Evolutionary conservation across 352 stramenopile species (phyloP).

Genomic region (Globisporangium yorkense): DNA sequence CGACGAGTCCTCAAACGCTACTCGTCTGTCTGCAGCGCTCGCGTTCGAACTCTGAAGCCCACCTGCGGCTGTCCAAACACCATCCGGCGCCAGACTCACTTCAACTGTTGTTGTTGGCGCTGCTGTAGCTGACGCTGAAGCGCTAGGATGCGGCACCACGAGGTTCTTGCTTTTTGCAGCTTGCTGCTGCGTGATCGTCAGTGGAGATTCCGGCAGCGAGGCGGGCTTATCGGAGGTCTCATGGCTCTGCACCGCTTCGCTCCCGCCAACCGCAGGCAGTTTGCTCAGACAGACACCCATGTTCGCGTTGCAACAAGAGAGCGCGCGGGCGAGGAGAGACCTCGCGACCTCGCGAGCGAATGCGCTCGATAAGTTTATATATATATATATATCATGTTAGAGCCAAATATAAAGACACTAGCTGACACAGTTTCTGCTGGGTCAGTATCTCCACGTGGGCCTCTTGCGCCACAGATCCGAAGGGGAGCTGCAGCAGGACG

Average conservation of each 20-base stretch:
- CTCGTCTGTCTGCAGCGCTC: background rate
- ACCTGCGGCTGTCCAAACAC: background rate
- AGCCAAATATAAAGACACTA: too few relatives aligned
- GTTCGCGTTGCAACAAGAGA: background rate
- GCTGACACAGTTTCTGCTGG: too few relatives aligned
- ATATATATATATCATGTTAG: too few relatives aligned
- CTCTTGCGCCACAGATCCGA: too few relatives aligned
- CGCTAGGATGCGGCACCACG: slow-evolving; percentile 9
- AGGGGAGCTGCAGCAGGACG: too few relatives aligned
- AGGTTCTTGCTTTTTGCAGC: slow-evolving; percentile 7
- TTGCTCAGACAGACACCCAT: slow-evolving; percentile 15
- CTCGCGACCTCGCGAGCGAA: too few relatives aligned
- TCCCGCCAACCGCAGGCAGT: slow-evolving; percentile 2
- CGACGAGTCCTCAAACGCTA: background rate
- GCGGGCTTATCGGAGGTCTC: background rate
- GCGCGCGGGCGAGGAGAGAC: background rate
- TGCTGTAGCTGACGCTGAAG: background rate
- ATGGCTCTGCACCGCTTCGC: background rate
- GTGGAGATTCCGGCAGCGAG: background rate
- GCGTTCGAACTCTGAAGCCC: background rate
- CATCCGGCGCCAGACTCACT: background rate
- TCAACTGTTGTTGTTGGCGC: background rate
- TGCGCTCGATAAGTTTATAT: too few relatives aligned
- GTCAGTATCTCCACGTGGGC: too few relatives aligned
- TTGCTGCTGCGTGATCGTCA: background rate